These are phyloP conservation scores for Butyriboletus loyo DNA, from an alignment of 768 basidiomycete species.

Conservation along the genomic window DNA sequence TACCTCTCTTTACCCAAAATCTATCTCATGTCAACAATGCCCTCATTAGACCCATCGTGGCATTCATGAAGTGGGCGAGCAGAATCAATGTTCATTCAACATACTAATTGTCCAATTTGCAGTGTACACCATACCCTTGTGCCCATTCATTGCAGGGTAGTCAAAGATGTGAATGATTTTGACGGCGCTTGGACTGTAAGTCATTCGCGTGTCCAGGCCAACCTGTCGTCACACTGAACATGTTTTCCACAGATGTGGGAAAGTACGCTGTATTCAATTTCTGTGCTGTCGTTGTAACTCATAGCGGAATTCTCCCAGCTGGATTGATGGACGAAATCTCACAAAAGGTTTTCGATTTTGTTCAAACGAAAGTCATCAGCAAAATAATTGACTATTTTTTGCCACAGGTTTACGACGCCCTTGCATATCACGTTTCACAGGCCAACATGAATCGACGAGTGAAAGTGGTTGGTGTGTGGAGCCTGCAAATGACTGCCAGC, in stretches of 20 bases:
- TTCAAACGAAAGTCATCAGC: neutral
- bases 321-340: constrained; percentile 92
- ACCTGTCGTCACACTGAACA: constrained; percentile 1
- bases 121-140: constrained; percentile 93
- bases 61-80: constrained; percentile 88
- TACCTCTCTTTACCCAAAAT: constrained; percentile 88
- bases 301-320: constrained; percentile 45
- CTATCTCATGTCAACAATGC: constrained; percentile 92
- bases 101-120: constrained; percentile 6
- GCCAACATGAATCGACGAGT: constrained; percentile 86
- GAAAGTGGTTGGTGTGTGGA: constrained; percentile 91
- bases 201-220: constrained; percentile 8
- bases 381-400: neutral
- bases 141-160: constrained; percentile 88
- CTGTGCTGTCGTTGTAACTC: neutral
- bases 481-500: constrained; percentile 87
- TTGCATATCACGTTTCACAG: constrained; percentile 93
- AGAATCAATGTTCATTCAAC: neutral
- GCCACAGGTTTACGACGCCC: constrained; percentile 79
- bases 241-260: constrained; percentile 74
- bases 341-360: constrained; percentile 53
- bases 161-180: constrained; percentile 81
- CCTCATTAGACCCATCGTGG: constrained; percentile 91
- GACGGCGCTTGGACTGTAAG: constrained; percentile 95
- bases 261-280: constrained; percentile 48